Conservation (phyloP, 1,284 basidiomycete genomes). For the Sparassis latifolia region DNA sequence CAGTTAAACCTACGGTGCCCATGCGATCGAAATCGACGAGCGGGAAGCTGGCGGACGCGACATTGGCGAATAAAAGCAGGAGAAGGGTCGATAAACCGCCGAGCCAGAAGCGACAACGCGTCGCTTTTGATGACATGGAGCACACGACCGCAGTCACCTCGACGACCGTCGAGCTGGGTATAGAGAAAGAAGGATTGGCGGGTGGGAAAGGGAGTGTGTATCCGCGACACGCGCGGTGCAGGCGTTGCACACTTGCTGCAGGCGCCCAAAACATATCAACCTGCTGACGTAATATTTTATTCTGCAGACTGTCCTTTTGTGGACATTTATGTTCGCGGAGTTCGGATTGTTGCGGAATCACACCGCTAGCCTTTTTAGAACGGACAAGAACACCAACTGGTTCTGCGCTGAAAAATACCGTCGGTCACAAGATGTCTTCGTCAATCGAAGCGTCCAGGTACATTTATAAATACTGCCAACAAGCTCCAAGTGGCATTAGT, state of each 20-base stretch:
- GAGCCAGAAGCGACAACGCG: constrained; percentile 10
- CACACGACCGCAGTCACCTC: too few species aligned
- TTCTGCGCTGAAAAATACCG: too few species aligned
- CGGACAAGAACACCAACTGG: too few species aligned
- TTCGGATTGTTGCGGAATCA: too few species aligned
- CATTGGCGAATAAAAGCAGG: constrained; percentile 24
- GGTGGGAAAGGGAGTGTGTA: constrained; percentile 5
- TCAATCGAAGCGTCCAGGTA: too few species aligned
- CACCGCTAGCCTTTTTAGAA: too few species aligned
- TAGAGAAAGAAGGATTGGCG: constrained; percentile 5
- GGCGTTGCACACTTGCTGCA: constrained; percentile 12
- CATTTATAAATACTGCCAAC: too few species aligned
- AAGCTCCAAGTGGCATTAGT: too few species aligned
- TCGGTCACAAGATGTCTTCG: too few species aligned
- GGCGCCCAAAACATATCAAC: background rate
- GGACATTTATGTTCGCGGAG: too few species aligned
- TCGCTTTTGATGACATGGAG: constrained; percentile 15
- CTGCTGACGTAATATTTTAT: too few species aligned
- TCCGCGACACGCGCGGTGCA: constrained; percentile 9
- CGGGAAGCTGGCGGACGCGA: constrained; percentile 58
- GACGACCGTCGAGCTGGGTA: background rate
- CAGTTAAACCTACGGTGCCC: constrained; percentile 83
- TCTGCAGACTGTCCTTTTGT: too few species aligned
- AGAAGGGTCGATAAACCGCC: constrained; percentile 9
- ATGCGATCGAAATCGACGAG: constrained; percentile 86